phyloP scores from a whole-genome alignment of 495 filamentous ascomycete species.

The Endocarpon pusillum region DNA sequence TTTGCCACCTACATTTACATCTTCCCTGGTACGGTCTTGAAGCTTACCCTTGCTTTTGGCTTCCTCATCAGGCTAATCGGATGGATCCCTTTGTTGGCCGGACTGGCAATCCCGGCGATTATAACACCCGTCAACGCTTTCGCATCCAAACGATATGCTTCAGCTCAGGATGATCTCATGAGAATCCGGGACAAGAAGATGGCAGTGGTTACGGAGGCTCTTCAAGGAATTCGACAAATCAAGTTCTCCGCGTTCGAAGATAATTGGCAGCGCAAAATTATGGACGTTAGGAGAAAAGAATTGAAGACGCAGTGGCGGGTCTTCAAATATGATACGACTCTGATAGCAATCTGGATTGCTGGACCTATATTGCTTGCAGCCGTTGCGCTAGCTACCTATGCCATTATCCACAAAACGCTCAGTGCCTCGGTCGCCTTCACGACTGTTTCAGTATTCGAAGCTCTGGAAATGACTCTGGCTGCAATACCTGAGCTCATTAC shows the following conservation, averaged over 20 bases:
- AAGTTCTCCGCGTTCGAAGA: conserved; percentile 74
- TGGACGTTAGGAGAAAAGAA: conserved; percentile 46
- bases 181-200: conserved; percentile 63
- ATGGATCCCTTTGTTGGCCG: conserved; percentile 51
- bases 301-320: conserved; percentile 45
- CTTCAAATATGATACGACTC: conserved; percentile 38
- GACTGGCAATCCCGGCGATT: conserved; percentile 43
- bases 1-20: conserved; percentile 48
- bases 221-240: conserved; percentile 74
- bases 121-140: conserved; percentile 54
- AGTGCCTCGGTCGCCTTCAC: conserved; percentile 69
- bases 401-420: conserved; percentile 40
- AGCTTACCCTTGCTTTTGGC: conserved; percentile 42
- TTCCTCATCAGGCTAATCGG: conserved; percentile 58
- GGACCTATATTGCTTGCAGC: conserved; percentile 59
- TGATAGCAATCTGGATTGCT: conserved; percentile 53
- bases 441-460: conserved; percentile 53
- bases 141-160: conserved; percentile 46
- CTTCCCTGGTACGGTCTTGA: conserved; percentile 39
- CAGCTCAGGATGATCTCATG: conserved; percentile 58
- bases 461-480: conserved; percentile 51
- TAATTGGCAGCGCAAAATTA: conserved; percentile 63
- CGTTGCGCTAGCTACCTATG: conserved; percentile 51
- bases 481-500: conserved; percentile 60
- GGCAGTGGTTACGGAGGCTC: conserved; percentile 59